Conservation (phyloP, 257 asterid species). For the Jacaranda copaia region DNA sequence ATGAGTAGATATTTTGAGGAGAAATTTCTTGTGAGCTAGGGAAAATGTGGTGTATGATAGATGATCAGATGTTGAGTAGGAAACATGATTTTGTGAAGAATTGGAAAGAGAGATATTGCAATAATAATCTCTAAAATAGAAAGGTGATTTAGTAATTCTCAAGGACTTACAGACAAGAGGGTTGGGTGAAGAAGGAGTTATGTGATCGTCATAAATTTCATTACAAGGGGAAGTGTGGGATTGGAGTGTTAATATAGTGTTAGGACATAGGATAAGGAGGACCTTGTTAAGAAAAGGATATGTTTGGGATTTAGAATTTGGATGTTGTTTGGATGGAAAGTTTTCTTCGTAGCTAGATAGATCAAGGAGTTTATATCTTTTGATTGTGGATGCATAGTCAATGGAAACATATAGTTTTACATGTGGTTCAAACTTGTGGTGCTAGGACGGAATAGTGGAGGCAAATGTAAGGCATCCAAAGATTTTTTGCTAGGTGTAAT, state of each 20-base stretch:
- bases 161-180: too few species aligned
- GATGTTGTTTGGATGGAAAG: neutral
- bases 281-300: neutral
- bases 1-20: too few species aligned
- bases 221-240: neutral
- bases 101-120: neutral
- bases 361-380: neutral
- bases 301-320: neutral
- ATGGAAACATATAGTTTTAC: neutral
- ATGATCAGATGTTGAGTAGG: too few species aligned
- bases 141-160: neutral
- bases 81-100: too few species aligned
- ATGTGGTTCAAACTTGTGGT: neutral
- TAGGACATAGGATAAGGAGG: neutral
- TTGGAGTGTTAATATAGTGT: too few species aligned
- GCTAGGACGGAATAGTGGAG: neutral
- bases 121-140: neutral
- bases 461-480: constrained; percentile 11
- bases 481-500: too few species aligned
- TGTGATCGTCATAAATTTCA: too few species aligned
- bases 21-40: too few species aligned
- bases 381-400: neutral
- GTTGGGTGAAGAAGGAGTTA: too few species aligned
- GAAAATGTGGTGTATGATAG: too few species aligned
- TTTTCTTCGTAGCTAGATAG: neutral